Evolutionary conservation across 1,139 yeast genomes (phyloP).

Genomic region (Diutina rugosa): DNA sequence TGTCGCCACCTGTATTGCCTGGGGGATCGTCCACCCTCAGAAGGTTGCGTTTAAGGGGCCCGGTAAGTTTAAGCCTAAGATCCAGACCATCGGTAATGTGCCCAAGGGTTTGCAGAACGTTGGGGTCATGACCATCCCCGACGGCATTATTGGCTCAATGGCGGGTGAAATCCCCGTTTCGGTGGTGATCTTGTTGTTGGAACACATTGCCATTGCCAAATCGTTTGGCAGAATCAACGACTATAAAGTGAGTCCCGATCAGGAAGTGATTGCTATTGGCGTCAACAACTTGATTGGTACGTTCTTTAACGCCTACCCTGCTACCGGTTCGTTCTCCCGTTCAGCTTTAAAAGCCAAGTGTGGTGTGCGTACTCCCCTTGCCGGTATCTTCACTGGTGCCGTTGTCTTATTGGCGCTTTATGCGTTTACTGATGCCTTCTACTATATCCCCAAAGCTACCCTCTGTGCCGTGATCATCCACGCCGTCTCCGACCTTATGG

Average conservation of each 20-base stretch:
- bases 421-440: slow-evolving; percentile 72
- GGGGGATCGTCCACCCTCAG: slow-evolving; percentile 34
- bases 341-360: slow-evolving; percentile 91
- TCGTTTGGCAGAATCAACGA: slow-evolving; percentile 90
- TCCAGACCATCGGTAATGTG: slow-evolving; percentile 59
- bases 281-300: slow-evolving; percentile 84
- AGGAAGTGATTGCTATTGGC: slow-evolving; percentile 91
- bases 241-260: slow-evolving; percentile 84
- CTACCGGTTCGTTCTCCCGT: slow-evolving; percentile 92
- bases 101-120: slow-evolving; percentile 73
- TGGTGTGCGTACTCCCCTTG: slow-evolving; percentile 90
- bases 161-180: slow-evolving; percentile 81
- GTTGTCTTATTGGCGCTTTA: slow-evolving; percentile 82
- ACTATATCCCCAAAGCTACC: slow-evolving; percentile 82
- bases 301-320: slow-evolving; percentile 87
- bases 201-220: slow-evolving; percentile 88
- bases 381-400: slow-evolving; percentile 83
- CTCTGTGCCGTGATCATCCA: slow-evolving; percentile 82
- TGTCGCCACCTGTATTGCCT: slow-evolving; percentile 63
- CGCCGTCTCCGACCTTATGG: slow-evolving; percentile 84
- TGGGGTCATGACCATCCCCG: slow-evolving; percentile 58
- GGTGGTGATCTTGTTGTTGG: slow-evolving; percentile 66
- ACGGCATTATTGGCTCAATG: slow-evolving; percentile 45
- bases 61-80: slow-evolving; percentile 27
- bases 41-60: slow-evolving; percentile 25